These are phyloP conservation scores for Kernera saxatilis DNA, from an alignment of 345 rosid species.

Conservation along the genomic window DNA sequence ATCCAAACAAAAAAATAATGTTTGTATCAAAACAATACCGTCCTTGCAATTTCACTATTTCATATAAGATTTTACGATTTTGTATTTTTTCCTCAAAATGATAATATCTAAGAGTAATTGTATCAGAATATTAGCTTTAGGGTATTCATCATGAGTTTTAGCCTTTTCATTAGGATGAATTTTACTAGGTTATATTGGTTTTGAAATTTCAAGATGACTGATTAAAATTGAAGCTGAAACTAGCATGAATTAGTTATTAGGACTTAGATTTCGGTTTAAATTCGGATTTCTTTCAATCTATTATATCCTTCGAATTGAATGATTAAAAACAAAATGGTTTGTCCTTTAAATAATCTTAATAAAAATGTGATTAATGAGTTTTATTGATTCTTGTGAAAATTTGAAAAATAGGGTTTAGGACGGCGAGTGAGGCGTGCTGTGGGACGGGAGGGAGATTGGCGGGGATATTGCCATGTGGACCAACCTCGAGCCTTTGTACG, in stretches of 20 bases:
- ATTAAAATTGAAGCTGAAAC: too few relatives aligned
- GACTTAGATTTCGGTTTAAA: too few relatives aligned
- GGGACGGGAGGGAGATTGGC: slow-evolving; percentile 74
- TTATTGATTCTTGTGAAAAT: not conserved
- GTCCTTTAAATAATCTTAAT: too few relatives aligned
- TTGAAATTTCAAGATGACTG: too few relatives aligned
- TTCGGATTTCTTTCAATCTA: too few relatives aligned
- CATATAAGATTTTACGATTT: not conserved
- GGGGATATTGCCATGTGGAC: slow-evolving; percentile 89
- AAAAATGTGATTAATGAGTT: not conserved
- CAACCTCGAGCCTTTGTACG: slow-evolving; percentile 56
- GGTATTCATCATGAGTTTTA: not conserved
- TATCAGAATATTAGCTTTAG: too few relatives aligned
- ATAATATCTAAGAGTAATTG: not conserved
- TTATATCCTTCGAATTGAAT: too few relatives aligned
- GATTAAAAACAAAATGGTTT: too few relatives aligned
- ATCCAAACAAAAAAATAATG: too few relatives aligned
- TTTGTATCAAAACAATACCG: too few relatives aligned
- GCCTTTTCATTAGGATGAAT: not conserved
- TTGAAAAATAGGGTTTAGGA: slow-evolving; percentile 56
- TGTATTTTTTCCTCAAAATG: too few relatives aligned
- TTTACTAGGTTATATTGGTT: not conserved
- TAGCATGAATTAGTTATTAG: too few relatives aligned
- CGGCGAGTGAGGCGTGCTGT: slow-evolving; percentile 74
- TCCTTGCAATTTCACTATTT: not conserved